These are phyloP conservation scores for Pseudocercospora vitis DNA, from an alignment of 2,329 filamentous ascomycete species.

Conservation along the genomic window DNA sequence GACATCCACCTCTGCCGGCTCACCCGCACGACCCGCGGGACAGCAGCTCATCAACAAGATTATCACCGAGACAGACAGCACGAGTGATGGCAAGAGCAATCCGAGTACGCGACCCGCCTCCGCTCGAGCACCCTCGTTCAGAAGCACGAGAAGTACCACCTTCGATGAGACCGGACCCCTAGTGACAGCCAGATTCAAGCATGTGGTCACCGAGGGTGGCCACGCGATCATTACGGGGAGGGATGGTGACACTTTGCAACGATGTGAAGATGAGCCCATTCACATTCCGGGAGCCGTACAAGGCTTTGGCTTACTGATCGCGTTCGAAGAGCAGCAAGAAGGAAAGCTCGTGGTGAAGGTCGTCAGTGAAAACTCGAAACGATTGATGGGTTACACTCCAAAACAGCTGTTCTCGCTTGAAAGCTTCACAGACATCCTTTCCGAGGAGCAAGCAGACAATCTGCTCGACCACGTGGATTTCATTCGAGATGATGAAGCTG, in stretches of 20 bases:
- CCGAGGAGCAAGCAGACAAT: conserved; percentile 80
- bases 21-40: conserved; percentile 6
- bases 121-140: conserved; percentile 34
- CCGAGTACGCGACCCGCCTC: conserved; percentile 33
- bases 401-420: conserved; percentile 70
- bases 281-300: conserved; percentile 82
- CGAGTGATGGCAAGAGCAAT: conserved; percentile 14
- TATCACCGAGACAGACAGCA: conserved; percentile 24
- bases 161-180: conserved; percentile 51
- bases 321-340: conserved; percentile 67
- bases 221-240: conserved; percentile 81
- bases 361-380: conserved; percentile 77
- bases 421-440: conserved; percentile 80
- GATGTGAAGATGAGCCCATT: conserved; percentile 89
- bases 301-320: conserved; percentile 74
- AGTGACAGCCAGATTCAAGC: conserved; percentile 73
- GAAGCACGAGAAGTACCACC: conserved; percentile 39
- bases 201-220: conserved; percentile 72
- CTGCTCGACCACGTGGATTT: conserved; percentile 85
- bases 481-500: conserved; percentile 76
- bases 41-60: conserved; percentile 26
- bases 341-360: conserved; percentile 69
- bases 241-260: conserved; percentile 68
- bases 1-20: conserved; percentile 15
- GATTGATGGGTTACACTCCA: conserved; percentile 74